phyloP scores from a whole-genome alignment of 768 basidiomycete species.

The Leucosporidium yakuticum region DNA sequence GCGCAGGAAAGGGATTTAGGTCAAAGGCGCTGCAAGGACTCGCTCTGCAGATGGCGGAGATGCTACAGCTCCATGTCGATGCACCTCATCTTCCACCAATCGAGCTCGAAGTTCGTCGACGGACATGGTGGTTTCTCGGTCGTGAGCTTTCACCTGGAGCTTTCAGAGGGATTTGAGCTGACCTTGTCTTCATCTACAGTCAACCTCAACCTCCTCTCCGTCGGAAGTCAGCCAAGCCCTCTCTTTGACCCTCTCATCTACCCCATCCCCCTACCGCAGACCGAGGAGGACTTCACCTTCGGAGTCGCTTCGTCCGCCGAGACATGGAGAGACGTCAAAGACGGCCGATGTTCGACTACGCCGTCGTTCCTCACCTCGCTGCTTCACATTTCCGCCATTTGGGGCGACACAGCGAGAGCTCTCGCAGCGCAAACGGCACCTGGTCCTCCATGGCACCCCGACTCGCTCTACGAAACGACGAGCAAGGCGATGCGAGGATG shows the following conservation, averaged over 20 bases:
- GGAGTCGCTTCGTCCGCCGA: not conserved
- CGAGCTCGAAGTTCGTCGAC: not conserved
- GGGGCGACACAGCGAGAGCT: not conserved
- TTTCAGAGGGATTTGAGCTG: too few species aligned
- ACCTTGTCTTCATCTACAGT: not conserved
- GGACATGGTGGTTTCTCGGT: not conserved
- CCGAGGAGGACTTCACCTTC: slow-evolving; percentile 1
- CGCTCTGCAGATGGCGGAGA: not conserved
- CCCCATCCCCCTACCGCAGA: not conserved
- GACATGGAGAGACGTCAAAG: not conserved
- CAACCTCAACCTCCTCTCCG: not conserved
- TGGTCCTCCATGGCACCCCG: not conserved
- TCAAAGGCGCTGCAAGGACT: not conserved
- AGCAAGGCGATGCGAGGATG: not conserved
- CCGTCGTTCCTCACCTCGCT: not conserved
- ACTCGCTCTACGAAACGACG: not conserved
- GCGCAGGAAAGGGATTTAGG: not conserved
- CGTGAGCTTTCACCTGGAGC: not conserved
- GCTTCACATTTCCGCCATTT: not conserved
- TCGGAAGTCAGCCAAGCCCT: not conserved
- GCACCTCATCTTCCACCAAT: not conserved
- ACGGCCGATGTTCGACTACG: not conserved
- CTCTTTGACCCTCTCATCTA: not conserved
- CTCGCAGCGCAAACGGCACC: not conserved
- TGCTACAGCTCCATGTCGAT: not conserved